Evolutionary conservation across 2,329 filamentous ascomycete species (phyloP).

Genomic region (Ascocoryne sarcoides): DNA sequence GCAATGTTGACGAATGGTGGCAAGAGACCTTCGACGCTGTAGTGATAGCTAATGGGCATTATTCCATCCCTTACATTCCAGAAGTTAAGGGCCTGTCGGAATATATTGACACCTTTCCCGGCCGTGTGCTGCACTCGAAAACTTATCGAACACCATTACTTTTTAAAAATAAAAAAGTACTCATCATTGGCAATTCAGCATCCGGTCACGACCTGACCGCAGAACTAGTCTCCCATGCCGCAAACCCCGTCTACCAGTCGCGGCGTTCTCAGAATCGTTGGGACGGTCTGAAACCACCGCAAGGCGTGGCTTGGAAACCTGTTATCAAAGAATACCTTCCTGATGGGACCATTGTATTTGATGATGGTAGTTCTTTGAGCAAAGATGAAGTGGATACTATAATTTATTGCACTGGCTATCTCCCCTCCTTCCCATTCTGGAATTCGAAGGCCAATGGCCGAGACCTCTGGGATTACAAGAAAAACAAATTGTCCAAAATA

Average conservation of each 20-base stretch:
- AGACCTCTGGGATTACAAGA: conserved; percentile 40
- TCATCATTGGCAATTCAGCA: conserved; percentile 77
- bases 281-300: conserved; percentile 39
- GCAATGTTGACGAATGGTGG: conserved; percentile 44
- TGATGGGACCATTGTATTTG: conserved; percentile 44
- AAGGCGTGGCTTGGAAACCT: conserved; percentile 45
- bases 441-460: conserved; percentile 35
- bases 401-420: conserved; percentile 81
- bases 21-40: conserved; percentile 56
- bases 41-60: conserved; percentile 67
- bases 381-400: conserved; percentile 57
- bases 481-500: conserved; percentile 34
- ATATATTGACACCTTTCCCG: background rate
- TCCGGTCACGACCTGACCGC: conserved; percentile 73
- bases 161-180: conserved; percentile 60
- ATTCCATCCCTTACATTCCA: conserved; percentile 58
- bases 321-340: conserved; percentile 37
- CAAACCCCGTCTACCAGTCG: conserved; percentile 42
- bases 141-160: conserved; percentile 38
- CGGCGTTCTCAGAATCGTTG: conserved; percentile 40
- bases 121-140: background rate
- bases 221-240: conserved; percentile 41
- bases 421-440: conserved; percentile 73
- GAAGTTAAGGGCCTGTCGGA: conserved; percentile 46
- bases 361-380: conserved; percentile 50